These are phyloP conservation scores for Ormosia emarginata DNA, from an alignment of 306 rosid genomes.

Conservation along the genomic window DNA sequence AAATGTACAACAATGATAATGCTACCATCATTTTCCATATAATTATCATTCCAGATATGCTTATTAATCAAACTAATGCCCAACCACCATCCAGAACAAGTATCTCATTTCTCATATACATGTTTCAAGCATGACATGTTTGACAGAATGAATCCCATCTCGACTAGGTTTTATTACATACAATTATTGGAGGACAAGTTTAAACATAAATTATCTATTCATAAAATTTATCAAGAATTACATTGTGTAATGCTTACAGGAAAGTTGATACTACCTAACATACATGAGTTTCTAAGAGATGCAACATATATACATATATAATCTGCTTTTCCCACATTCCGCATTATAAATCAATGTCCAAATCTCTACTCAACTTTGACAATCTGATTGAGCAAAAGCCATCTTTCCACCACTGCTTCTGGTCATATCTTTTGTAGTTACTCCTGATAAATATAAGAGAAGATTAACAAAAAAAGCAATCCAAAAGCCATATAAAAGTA, in stretches of 20 bases:
- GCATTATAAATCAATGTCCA: slow-evolving; percentile 18
- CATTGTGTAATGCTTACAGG: slow-evolving; percentile 8
- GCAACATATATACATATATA: slow-evolving; percentile 27
- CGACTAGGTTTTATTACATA: background rate
- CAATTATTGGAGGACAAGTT: background rate
- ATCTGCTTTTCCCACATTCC: slow-evolving; percentile 17
- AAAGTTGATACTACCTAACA: slow-evolving; percentile 3
- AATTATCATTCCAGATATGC: background rate
- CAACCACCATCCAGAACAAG: background rate
- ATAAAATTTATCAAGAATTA: slow-evolving; percentile 12
- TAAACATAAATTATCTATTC: background rate
- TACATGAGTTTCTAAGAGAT: slow-evolving; percentile 29
- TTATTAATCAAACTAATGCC: background rate
- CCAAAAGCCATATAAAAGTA: background rate
- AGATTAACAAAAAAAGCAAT: background rate
- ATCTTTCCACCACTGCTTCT: slow-evolving; percentile 19
- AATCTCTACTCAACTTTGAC: background rate
- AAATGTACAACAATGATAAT: too few species aligned
- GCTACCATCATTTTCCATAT: too few species aligned
- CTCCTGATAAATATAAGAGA: slow-evolving; percentile 39
- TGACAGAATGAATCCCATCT: background rate
- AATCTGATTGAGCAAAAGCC: slow-evolving; percentile 19
- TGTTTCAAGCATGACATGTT: background rate
- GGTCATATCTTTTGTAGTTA: slow-evolving; percentile 18
- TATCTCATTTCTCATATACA: background rate